Base-by-base conservation (phyloP, 2,329 filamentous ascomycete species). In the Alternaria arborescens region DNA sequence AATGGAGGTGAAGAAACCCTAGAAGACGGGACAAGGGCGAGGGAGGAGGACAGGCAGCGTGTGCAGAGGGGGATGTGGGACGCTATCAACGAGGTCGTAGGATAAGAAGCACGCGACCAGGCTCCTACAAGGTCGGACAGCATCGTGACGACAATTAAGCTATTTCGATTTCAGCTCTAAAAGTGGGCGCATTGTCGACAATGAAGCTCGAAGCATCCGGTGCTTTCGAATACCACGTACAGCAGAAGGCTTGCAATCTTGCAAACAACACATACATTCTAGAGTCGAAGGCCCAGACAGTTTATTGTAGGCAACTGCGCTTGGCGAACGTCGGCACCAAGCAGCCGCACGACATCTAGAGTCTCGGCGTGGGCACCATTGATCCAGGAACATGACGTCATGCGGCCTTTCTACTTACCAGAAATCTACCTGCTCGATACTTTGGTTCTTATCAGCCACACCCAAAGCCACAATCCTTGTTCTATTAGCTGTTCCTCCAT, bases 41-140 rank as follows among this genome's bases (percentile, higher is more conserved):
- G 60, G n/a, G 67, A 68, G 14, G 64, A 71, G 16, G 58, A 59
- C 47, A 65, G 61, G 47, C 63, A 57, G 53, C 67, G 63, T n/a
- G 67, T 58, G 52, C 78, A 80, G 58, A 73, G 70, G 55, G 65
- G 63, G 2, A 75, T 74, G 64, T 81, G 79, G 79, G 64, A 69
- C 42, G 72, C 73, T 28, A 59, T 80, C 61, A 76, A 79, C 51
- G 72, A 77, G 54, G 67, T 77, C 8, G 50, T 78, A 51, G 73
- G 67, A 8, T 63, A 65, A 24, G 6, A n/a, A 16, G 7, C 22
- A 18, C 1, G 3, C 20, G 20, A 7, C 12, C n/a, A 43, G 28
- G 22, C n/a, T 36, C 28, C 41, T 1, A 24, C 14, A 22, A 18
- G 5, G 20, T 24, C 20, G 14, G 8, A 36, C 24, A 8, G 1